Percentiles rank a stretch among this genome's conserved stretches.
Evolutionary conservation across 768 basidiomycete genomes (phyloP).

Genomic region (Trametes maxima): DNA sequence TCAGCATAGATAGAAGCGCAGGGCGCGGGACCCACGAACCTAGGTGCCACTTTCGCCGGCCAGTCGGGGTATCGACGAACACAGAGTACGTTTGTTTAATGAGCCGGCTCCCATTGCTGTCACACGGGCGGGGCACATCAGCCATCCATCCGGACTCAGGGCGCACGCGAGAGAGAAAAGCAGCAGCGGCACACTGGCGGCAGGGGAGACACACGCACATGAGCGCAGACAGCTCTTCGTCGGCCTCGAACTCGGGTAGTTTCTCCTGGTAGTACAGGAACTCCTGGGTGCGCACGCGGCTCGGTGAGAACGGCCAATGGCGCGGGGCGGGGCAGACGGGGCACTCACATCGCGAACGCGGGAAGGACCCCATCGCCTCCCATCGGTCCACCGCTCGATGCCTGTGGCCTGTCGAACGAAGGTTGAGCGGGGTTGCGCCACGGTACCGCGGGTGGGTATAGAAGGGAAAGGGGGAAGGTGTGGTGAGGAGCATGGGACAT

Average conservation of each 20-base stretch:
- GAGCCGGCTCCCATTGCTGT: conserved; percentile 45
- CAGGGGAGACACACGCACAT: no score
- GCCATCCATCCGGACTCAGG: conserved; percentile 28
- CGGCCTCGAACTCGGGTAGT: conserved; percentile 39
- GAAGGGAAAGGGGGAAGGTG: conserved; percentile 20
- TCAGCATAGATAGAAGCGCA: conserved; percentile 9
- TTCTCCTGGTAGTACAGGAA: conserved; percentile 78
- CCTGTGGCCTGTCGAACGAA: conserved; percentile 42
- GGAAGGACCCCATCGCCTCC: conserved; percentile 71
- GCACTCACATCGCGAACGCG: conserved; percentile 69
- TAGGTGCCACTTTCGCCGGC: conserved; percentile 81
- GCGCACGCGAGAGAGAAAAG: conserved; percentile 31
- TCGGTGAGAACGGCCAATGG: conserved; percentile 4
- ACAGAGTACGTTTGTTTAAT: conserved; percentile 85
- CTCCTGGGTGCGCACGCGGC: conserved; percentile 52
- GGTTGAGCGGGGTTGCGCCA: conserved; percentile 1
- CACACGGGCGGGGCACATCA: neutral
- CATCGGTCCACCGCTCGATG: conserved; percentile 84
- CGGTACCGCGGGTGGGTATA: neutral
- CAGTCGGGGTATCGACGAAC: conserved; percentile 63
- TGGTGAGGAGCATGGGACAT: conserved; percentile 13
- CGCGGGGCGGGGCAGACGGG: neutral
- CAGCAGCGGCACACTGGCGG: no score
- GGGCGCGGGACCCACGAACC: conserved; percentile 47
- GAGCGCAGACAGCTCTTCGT: conserved; percentile 22